phyloP scores from a whole-genome alignment of 2,329 filamentous ascomycete species.

The Periconia sp. region DNA sequence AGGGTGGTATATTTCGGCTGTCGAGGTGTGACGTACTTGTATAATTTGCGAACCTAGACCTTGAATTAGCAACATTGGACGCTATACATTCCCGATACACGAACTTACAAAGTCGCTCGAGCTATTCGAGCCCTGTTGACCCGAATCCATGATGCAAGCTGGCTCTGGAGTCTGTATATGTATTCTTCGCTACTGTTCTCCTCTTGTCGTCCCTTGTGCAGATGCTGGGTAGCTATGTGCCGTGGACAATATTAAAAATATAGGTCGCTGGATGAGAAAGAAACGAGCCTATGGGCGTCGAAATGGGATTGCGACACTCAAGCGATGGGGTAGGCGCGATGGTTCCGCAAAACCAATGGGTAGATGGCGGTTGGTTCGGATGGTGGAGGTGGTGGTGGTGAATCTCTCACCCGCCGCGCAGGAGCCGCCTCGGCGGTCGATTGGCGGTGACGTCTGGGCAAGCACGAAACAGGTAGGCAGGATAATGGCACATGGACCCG shows the following conservation, averaged over 20 bases:
- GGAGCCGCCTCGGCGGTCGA: constrained; percentile 10
- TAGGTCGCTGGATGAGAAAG: background rate
- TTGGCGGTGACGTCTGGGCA: constrained; percentile 12
- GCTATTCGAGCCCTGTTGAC: constrained; percentile 62
- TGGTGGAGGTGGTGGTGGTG: constrained; percentile 3
- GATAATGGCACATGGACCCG: constrained; percentile 10
- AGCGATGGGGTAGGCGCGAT: background rate
- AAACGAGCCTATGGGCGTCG: background rate
- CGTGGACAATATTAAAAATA: background rate
- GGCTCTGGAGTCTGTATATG: background rate
- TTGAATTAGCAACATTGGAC: constrained; percentile 18
- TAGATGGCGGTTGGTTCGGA: background rate
- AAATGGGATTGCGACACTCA: background rate
- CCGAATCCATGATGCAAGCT: constrained; percentile 33
- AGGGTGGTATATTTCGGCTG: background rate
- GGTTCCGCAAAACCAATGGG: background rate
- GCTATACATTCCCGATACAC: background rate
- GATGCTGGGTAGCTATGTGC: background rate
- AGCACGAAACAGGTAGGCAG: constrained; percentile 4
- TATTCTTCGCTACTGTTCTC: background rate
- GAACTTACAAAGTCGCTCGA: constrained; percentile 91
- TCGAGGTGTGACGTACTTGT: constrained; percentile 66
- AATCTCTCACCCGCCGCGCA: constrained; percentile 15
- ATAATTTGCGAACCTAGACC: constrained; percentile 88
- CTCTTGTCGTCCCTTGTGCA: background rate